Evolutionary conservation across 2,329 filamentous ascomycete species (phyloP).

Genomic region (Cladophialophora chaetospira): DNA sequence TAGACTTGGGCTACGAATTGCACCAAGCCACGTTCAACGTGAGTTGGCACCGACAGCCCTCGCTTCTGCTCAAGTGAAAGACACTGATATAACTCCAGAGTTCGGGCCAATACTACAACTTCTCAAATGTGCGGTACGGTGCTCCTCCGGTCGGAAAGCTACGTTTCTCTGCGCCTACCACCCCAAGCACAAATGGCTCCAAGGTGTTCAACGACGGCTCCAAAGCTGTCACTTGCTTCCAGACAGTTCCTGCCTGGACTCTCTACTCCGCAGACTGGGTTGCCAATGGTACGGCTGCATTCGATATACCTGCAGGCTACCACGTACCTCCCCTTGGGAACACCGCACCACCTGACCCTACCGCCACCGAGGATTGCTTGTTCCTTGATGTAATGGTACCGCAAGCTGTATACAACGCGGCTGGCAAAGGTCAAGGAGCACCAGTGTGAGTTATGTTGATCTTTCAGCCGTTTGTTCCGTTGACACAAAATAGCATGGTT

Average conservation of each 20-base stretch:
- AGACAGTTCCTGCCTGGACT: slow-evolving; percentile 7
- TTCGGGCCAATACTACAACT: slow-evolving; percentile 52
- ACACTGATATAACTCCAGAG: slow-evolving; percentile 27
- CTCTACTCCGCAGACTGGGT: slow-evolving; percentile 8
- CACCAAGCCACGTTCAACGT: slow-evolving; percentile 45
- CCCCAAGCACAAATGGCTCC: slow-evolving; percentile 34
- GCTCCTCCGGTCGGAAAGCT: slow-evolving; percentile 54
- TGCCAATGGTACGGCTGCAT: slow-evolving; percentile 13
- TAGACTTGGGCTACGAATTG: slow-evolving; percentile 58
- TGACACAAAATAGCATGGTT: slow-evolving; percentile 33
- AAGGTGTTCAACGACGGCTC: slow-evolving; percentile 11
- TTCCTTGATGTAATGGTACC: slow-evolving; percentile 43
- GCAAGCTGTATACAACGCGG: slow-evolving; percentile 35
- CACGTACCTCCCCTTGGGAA: slow-evolving; percentile 5
- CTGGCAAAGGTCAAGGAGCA: slow-evolving; percentile 33
- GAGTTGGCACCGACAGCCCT: slow-evolving; percentile 16
- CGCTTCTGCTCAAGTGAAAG: no score
- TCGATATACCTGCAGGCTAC: slow-evolving; percentile 15
- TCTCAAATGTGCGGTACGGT: slow-evolving; percentile 60
- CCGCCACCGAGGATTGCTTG: slow-evolving; percentile 41
- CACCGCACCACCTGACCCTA: slow-evolving; percentile 35
- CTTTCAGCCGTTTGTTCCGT: neutral
- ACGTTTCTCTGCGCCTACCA: slow-evolving; percentile 52
- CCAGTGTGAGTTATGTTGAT: slow-evolving; percentile 32
- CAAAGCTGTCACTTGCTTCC: slow-evolving; percentile 8